These are phyloP conservation scores for Apiotrichum montevideense DNA, from an alignment of 1,284 basidiomycete genomes.

Conservation along the genomic window DNA sequence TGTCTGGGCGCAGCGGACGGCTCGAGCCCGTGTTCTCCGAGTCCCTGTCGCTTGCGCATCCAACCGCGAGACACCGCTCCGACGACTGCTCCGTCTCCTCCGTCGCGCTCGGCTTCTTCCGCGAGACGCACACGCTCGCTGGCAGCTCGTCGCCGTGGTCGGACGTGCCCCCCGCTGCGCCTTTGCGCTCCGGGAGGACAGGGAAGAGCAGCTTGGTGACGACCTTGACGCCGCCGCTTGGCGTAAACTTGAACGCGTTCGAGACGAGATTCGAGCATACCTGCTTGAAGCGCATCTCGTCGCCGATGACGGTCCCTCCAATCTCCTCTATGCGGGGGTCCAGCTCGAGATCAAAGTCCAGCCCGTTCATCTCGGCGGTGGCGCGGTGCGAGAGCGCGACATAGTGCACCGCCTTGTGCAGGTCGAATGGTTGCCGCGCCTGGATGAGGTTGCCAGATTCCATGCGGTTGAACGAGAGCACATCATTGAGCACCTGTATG, in stretches of 20 bases:
- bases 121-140: no score
- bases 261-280: conserved; percentile 54
- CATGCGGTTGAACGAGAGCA: conserved; percentile 54
- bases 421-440: conserved; percentile 61
- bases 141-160: no score
- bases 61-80: no score
- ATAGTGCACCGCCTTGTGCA: conserved; percentile 74
- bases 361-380: conserved; percentile 63
- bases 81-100: no score
- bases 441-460: conserved; percentile 43
- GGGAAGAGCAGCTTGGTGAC: conserved; percentile 41
- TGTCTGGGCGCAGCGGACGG: no score
- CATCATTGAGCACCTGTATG: conserved; percentile 66
- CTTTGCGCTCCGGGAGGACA: not conserved
- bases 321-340: conserved; percentile 69
- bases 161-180: not conserved
- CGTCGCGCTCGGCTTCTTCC: no score
- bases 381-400: conserved; percentile 69
- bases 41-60: no score
- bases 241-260: conserved; percentile 61
- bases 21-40: not conserved
- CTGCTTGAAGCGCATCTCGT: conserved; percentile 64
- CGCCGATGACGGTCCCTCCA: conserved; percentile 49
- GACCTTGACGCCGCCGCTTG: conserved; percentile 51
- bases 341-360: conserved; percentile 63